These are phyloP conservation scores for Jaenimonas drosophilae DNA, from an alignment of 208 protist genomes.

Conservation along the genomic window DNA sequence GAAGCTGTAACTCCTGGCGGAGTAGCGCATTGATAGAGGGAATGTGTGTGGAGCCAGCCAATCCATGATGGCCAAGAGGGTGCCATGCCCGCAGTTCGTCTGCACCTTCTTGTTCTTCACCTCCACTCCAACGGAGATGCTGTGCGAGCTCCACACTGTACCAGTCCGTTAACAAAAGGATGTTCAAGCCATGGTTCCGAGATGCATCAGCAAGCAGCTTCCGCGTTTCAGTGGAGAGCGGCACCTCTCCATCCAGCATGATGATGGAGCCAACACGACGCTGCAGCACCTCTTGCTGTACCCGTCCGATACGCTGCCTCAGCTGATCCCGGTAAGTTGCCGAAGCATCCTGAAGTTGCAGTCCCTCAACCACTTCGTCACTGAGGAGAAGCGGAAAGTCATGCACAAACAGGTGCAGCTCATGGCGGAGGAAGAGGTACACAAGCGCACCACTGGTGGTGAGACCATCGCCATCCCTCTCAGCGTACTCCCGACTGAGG, in stretches of 20 bases:
- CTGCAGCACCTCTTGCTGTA: too few relatives aligned
- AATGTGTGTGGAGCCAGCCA: conserved; percentile 30
- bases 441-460: conserved; percentile 93
- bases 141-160: conserved; percentile 11
- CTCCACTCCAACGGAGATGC: neutral
- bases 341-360: too few relatives aligned
- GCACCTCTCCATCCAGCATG: too few relatives aligned
- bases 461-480: conserved; percentile 93
- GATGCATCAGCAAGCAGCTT: too few relatives aligned
- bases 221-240: too few relatives aligned
- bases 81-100: too few relatives aligned
- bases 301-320: too few relatives aligned
- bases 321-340: too few relatives aligned
- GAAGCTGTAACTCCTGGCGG: conserved; percentile 6
- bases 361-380: neutral
- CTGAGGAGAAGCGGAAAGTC: conserved; percentile 18
- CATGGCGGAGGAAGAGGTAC: conserved; percentile 40
- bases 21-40: conserved; percentile 36
- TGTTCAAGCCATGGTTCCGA: conserved; percentile 11
- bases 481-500: conserved; percentile 48
- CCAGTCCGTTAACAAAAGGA: conserved; percentile 47
- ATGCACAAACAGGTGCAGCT: conserved; percentile 33
- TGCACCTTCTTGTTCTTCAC: too few relatives aligned
- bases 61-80: too few relatives aligned
- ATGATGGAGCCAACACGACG: too few relatives aligned